Evolutionary conservation across 2,329 filamentous ascomycete species (phyloP).

Genomic region (Monilinia vaccinii-corymbosi): DNA sequence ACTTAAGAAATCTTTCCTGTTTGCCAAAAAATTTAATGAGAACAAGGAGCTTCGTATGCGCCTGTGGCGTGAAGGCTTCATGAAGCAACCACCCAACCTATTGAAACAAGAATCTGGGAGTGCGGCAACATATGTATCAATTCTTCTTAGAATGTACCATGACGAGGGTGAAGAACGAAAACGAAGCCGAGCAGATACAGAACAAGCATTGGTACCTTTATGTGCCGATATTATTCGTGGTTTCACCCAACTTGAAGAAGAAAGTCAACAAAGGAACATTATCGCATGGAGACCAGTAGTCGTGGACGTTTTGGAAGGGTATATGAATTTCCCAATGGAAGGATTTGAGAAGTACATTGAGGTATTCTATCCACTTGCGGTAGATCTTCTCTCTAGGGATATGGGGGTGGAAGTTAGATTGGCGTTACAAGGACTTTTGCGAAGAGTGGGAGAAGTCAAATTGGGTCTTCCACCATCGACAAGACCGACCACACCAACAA

Average conservation of each 20-base stretch:
- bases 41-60: constrained; percentile 93
- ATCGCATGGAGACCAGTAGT: constrained; percentile 96
- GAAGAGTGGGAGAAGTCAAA: constrained; percentile 72
- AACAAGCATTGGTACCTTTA: constrained; percentile 84
- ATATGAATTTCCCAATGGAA: constrained; percentile 68
- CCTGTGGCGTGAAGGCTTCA: constrained; percentile 95
- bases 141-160: constrained; percentile 94
- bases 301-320: constrained; percentile 92
- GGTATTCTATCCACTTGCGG: constrained; percentile 76
- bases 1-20: constrained; percentile 92
- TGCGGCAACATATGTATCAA: constrained; percentile 90
- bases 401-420: constrained; percentile 69
- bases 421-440: constrained; percentile 67
- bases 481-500: constrained; percentile 15
- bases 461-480: constrained; percentile 34
- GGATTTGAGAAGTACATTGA: constrained; percentile 74
- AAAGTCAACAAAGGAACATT: constrained; percentile 94
- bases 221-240: constrained; percentile 88
- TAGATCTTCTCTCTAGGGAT: constrained; percentile 77
- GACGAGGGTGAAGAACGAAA: constrained; percentile 78
- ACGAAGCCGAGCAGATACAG: constrained; percentile 71
- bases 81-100: constrained; percentile 97
- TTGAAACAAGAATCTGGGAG: constrained; percentile 93
- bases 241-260: constrained; percentile 82
- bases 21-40: constrained; percentile 94